Percentiles rank a stretch among this genome's conserved stretches.
These are phyloP conservation scores for Solidago caesia DNA, from an alignment of 129 eudicot species.

Conservation along the genomic window DNA sequence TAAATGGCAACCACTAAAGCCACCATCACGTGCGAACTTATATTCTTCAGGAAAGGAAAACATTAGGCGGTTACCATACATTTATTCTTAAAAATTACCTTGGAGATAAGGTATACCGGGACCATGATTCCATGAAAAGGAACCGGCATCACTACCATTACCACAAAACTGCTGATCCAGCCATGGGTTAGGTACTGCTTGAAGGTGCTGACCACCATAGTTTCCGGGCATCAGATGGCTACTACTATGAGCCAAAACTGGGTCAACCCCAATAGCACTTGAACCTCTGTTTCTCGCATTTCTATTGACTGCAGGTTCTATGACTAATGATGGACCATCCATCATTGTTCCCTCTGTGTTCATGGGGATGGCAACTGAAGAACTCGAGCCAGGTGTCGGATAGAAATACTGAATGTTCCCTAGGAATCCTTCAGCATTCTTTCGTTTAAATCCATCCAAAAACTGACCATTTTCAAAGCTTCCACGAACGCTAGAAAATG, in stretches of 20 bases:
- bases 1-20: conserved; percentile 7
- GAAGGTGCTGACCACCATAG: conserved; percentile 55
- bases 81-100: conserved; percentile 42
- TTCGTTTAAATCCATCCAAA: conserved; percentile 71
- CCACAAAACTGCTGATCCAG: conserved; percentile 52
- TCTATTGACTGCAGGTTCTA: conserved; percentile 47
- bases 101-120: conserved; percentile 57
- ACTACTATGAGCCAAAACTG: conserved; percentile 43
- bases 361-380: conserved; percentile 53
- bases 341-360: conserved; percentile 42
- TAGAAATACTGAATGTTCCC: conserved; percentile 43
- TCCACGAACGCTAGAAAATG: conserved; percentile 51
- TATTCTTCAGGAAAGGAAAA: background rate
- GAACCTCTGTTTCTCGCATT: conserved; percentile 46
- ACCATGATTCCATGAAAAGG: conserved; percentile 64
- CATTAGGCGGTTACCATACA: background rate
- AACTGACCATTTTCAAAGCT: conserved; percentile 42
- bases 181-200: conserved; percentile 59
- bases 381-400: conserved; percentile 64
- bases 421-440: conserved; percentile 52
- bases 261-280: conserved; percentile 49
- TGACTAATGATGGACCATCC: conserved; percentile 32
- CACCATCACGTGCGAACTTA: background rate
- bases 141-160: conserved; percentile 45
- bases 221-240: conserved; percentile 53